Evolutionary conservation across 495 filamentous ascomycete species (phyloP).

Genomic region (Podospora pseudoanserina): DNA sequence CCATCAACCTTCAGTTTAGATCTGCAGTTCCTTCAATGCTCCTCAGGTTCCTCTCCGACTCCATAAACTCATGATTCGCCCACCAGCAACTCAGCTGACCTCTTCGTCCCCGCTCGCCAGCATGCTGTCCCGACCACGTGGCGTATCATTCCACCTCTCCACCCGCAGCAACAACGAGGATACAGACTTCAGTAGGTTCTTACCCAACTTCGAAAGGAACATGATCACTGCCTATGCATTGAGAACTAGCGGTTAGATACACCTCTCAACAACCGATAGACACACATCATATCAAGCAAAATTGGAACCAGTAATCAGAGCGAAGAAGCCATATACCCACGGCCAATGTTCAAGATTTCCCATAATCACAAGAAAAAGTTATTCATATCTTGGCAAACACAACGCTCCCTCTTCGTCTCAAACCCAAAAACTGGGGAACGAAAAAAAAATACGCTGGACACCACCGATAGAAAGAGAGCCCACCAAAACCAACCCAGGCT

Average conservation of each 20-base stretch:
- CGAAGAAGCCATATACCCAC: background rate
- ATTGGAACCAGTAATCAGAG: background rate
- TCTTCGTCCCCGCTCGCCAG: background rate
- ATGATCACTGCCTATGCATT: background rate
- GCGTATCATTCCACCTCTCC: constrained; percentile 12
- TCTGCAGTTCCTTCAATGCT: too few species aligned
- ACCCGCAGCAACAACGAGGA: background rate
- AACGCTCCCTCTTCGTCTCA: background rate
- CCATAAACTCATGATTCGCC: background rate
- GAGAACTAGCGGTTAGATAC: background rate
- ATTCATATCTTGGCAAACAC: background rate
- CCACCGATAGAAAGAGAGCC: background rate
- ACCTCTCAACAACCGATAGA: background rate
- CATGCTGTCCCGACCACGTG: constrained; percentile 12
- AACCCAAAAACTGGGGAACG: background rate
- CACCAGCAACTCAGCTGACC: background rate
- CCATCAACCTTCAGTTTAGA: too few species aligned
- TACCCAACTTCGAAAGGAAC: background rate
- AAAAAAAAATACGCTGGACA: background rate
- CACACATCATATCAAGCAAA: background rate
- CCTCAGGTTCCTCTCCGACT: too few species aligned
- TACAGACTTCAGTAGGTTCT: background rate
- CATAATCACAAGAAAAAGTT: background rate
- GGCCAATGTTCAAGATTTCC: background rate
- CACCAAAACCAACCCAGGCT: background rate